Evolutionary conservation across 1,139 yeast species (phyloP), one percentile per base, ranked within the genome.

Genomic region (Magnusiomyces magnusii): DNA sequence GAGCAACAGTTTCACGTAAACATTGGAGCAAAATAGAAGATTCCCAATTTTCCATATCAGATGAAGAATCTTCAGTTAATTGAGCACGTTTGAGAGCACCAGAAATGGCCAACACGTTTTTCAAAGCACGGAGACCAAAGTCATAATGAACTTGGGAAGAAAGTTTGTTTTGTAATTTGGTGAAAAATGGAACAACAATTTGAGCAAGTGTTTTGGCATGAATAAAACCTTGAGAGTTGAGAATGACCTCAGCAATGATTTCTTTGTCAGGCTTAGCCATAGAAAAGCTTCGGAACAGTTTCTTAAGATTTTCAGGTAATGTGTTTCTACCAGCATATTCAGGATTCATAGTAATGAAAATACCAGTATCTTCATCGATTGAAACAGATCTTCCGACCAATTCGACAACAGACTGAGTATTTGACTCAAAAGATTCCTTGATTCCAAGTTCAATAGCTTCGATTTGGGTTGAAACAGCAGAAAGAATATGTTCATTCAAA

Each of bases 311-410:
- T 60, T 92, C 97, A 0, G 99, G 99, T 15, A 93, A 74, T 39
- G 79, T 79, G 19, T 87, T 80, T 71, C 99, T 80, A 0, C 97
- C 98, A 27, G 83, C 84, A 69, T 93, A 93, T 1, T 82, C 87
- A 1, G 97, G 98, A 69, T 93, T 93, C 88, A 91, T 87, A 0
- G 99, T 93, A 1, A 92, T 84, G 69, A 92, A 92, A 0, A 93
- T 75, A 0, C 95, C 96, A 0, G 93, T 67, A 2, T 67, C 68
- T 9, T 60, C 57, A 51, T 81, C 71, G 1, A 89, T 77, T 0
- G 65, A 60, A 1, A 82, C 65, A 2, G 67, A 63, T 53, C 78
- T 77, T 0, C 82, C 85, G 10, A 83, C 73, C 1, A 90, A 69
- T 36, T 79, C 80, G n/a, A 85, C 74, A 1, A 66, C 65, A 0